Evolutionary conservation across 2,329 filamentous ascomycete genomes (phyloP).

Genomic region (Tolypocladium pustulatum): DNA sequence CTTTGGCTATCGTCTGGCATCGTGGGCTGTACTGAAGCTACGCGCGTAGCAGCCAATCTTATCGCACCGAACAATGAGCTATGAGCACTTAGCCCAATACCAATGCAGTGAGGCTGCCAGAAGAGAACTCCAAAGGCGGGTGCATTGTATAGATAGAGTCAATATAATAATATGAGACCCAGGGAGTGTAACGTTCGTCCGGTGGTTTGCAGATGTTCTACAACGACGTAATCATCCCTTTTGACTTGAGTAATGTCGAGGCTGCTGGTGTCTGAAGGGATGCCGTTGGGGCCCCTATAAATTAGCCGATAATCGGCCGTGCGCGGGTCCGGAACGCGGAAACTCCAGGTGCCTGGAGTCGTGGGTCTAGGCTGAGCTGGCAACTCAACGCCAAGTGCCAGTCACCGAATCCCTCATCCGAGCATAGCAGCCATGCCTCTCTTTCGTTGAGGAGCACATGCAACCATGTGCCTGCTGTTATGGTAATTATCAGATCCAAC

Average conservation of each 20-base stretch:
- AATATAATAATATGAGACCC: too few relatives aligned
- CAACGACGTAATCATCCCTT: too few relatives aligned
- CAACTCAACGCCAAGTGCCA: neutral
- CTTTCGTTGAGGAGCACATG: neutral
- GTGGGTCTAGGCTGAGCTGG: neutral
- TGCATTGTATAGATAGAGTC: too few relatives aligned
- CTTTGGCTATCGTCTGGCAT: slow-evolving; percentile 42
- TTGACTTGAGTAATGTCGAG: too few relatives aligned
- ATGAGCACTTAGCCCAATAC: too few relatives aligned
- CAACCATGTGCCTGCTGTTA: neutral
- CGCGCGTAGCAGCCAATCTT: slow-evolving; percentile 1
- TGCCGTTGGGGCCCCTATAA: neutral
- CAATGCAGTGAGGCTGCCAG: too few relatives aligned
- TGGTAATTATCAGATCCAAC: neutral
- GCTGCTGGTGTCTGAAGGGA: neutral
- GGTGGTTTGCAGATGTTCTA: too few relatives aligned
- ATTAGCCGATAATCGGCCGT: neutral
- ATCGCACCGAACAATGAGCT: too few relatives aligned
- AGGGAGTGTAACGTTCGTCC: too few relatives aligned
- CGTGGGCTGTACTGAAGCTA: slow-evolving; percentile 47
- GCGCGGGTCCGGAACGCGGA: neutral
- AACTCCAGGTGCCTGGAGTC: neutral
- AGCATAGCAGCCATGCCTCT: neutral
- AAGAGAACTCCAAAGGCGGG: too few relatives aligned
- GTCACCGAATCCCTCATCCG: neutral